Percentiles rank a stretch among this genome's conserved stretches.
Conservation (phyloP, 2,329 filamentous ascomycete genomes). For the Penicillium palitans region DNA sequence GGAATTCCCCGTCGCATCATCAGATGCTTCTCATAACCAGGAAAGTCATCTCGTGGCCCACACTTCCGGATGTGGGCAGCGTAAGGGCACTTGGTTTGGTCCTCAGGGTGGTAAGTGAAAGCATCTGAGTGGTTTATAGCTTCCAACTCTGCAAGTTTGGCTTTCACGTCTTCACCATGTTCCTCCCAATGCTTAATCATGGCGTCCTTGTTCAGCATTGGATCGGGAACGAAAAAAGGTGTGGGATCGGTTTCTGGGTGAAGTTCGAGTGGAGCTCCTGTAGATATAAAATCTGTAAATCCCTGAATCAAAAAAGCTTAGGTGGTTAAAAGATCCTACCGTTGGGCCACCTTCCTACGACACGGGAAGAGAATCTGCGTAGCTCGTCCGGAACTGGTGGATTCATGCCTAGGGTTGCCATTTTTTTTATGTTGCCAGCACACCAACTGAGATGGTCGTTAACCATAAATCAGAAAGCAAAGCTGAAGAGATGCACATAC, state of each 20-base stretch:
- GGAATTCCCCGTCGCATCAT: constrained; percentile 2
- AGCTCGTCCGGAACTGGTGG: neutral
- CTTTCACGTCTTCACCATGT: neutral
- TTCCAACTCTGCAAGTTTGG: neutral
- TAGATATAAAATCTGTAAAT: neutral
- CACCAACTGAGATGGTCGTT: neutral
- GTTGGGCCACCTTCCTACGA: neutral
- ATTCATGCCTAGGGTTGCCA: neutral
- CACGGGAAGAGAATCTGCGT: neutral
- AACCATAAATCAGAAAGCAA: neutral
- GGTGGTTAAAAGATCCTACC: neutral
- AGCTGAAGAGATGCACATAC: neutral
- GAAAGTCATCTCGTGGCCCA: neutral
- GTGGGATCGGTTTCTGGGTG: neutral
- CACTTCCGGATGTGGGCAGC: constrained; percentile 2
- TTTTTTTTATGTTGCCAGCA: neutral
- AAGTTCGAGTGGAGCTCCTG: neutral
- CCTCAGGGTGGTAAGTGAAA: neutral
- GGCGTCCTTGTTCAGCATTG: neutral
- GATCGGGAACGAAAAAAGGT: neutral
- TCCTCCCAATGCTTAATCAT: neutral
- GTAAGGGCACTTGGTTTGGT: constrained; percentile 2
- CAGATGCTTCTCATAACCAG: neutral
- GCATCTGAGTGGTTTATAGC: neutral
- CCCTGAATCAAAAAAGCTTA: too few species aligned